A percentile compares a stretch with the other conserved stretches of the same genome.
Evolutionary conservation across 257 asterid genomes (phyloP).

Genomic region (Asclepias syriaca): DNA sequence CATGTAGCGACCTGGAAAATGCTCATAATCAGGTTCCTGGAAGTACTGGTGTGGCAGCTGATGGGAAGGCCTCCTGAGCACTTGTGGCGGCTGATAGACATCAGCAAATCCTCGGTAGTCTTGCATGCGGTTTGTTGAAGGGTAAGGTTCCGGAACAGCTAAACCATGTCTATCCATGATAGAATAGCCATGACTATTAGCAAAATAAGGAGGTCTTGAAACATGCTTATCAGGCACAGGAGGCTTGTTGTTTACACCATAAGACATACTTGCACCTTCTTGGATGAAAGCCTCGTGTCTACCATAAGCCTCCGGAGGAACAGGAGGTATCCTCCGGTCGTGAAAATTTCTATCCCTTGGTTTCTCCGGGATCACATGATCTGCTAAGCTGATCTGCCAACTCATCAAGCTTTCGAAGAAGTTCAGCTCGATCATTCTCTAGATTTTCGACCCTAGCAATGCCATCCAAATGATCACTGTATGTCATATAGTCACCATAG

Average conservation of each 20-base stretch:
- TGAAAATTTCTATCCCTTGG: slow-evolving; percentile 40
- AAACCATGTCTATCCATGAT: slow-evolving; percentile 38
- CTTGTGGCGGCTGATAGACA: slow-evolving; percentile 41
- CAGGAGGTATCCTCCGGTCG: slow-evolving; percentile 34
- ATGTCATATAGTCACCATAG: slow-evolving; percentile 40
- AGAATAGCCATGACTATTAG: slow-evolving; percentile 28
- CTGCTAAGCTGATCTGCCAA: slow-evolving; percentile 63
- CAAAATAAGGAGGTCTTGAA: slow-evolving; percentile 34
- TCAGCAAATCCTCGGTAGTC: slow-evolving; percentile 39
- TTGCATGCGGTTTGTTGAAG: slow-evolving; percentile 33
- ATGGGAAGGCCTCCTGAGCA: slow-evolving; percentile 40
- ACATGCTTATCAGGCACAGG: slow-evolving; percentile 30
- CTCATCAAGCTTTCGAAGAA: slow-evolving; percentile 72
- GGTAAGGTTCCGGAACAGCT: slow-evolving; percentile 39
- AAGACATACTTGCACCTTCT: slow-evolving; percentile 33
- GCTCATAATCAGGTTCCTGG: slow-evolving; percentile 43
- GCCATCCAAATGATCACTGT: slow-evolving; percentile 45
- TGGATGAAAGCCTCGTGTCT: slow-evolving; percentile 37
- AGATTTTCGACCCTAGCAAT: slow-evolving; percentile 45
- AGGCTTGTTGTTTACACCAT: slow-evolving; percentile 36
- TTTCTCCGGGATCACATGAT: slow-evolving; percentile 55
- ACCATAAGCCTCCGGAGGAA: slow-evolving; percentile 40
- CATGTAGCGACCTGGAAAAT: slow-evolving; percentile 39
- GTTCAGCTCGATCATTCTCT: slow-evolving; percentile 73
- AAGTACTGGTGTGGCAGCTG: slow-evolving; percentile 38